Evolutionary conservation across 306 rosid species (phyloP).

Genomic region (Sesbania bispinosa): DNA sequence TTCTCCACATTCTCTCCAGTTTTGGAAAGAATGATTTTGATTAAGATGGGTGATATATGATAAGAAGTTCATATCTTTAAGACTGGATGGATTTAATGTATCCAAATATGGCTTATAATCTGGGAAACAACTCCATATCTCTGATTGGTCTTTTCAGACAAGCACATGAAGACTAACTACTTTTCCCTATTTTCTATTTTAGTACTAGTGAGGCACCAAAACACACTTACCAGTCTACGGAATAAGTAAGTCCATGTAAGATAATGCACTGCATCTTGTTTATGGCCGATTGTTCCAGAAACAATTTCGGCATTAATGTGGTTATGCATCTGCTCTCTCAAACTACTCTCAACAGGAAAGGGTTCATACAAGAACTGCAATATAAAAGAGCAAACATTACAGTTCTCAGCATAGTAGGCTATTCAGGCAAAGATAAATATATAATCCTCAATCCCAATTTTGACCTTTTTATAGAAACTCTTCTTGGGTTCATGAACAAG

Average conservation of each 20-base stretch:
- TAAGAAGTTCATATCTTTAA: too few relatives aligned
- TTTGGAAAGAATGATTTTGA: too few relatives aligned
- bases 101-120: too few relatives aligned
- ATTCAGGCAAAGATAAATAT: neutral
- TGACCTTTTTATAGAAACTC: constrained; percentile 95
- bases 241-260: constrained; percentile 96
- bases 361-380: constrained; percentile 96
- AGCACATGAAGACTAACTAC: neutral
- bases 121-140: too few relatives aligned
- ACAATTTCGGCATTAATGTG: constrained; percentile 94
- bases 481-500: constrained; percentile 99
- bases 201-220: constrained; percentile 11
- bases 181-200: neutral
- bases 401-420: constrained; percentile 19
- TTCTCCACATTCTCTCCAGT: too few relatives aligned
- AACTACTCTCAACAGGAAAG: constrained; percentile 97
- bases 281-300: constrained; percentile 90
- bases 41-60: too few relatives aligned
- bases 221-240: constrained; percentile 80
- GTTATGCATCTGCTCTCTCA: constrained; percentile 80
- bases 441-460: constrained; percentile 20
- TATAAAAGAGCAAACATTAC: constrained; percentile 25
- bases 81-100: too few relatives aligned
- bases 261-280: constrained; percentile 94
- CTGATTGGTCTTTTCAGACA: neutral